Percentiles rank a stretch among this genome's conserved stretches.
phyloP scores from a whole-genome alignment of 148 eudicot species.

The Spergularia bocconei region DNA sequence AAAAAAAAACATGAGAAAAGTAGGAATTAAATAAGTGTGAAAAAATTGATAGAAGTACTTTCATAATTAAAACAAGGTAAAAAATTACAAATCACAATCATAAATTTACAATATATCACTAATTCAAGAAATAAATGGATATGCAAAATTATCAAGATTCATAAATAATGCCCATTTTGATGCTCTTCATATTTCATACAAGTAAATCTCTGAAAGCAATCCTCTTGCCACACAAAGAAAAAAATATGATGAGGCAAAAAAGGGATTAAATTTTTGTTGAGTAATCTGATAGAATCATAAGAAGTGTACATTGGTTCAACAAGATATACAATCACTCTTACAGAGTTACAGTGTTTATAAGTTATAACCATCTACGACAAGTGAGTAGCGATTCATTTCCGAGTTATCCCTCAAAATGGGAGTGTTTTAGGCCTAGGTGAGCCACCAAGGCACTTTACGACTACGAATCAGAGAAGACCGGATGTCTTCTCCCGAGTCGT shows the following conservation, averaged over 20 bases:
- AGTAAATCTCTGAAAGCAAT: not conserved
- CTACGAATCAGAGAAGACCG: constrained; percentile 19
- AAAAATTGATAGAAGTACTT: no score
- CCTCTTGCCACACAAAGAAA: not conserved
- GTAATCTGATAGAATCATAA: no score
- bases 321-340: not conserved
- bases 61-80: no score
- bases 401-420: not conserved
- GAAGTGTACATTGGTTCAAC: not conserved
- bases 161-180: not conserved
- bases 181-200: not conserved
- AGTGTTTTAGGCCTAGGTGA: not conserved
- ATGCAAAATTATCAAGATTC: not conserved
- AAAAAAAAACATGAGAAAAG: no score
- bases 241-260: not conserved
- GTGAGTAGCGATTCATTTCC: no score
- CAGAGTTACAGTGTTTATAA: not conserved
- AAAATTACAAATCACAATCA: no score
- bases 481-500: constrained; percentile 30
- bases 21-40: no score
- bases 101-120: no score
- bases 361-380: no score
- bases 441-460: not conserved
- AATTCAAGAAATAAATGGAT: no score
- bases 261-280: not conserved